Conservation (phyloP, 2,329 filamentous ascomycete species). For the Ophiostoma australiae region DNA sequence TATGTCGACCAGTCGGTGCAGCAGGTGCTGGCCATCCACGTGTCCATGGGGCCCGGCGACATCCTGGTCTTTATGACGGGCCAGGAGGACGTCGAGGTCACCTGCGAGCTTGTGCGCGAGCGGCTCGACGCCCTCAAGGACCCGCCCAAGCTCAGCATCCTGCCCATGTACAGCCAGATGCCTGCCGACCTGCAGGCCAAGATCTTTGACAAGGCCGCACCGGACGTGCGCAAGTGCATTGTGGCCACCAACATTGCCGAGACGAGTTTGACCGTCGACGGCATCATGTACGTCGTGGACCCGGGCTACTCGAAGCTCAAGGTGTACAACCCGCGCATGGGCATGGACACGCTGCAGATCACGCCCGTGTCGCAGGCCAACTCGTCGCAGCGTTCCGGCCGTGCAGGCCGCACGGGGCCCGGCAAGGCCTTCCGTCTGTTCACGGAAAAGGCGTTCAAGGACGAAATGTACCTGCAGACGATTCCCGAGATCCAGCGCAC, state of each 20-base stretch:
- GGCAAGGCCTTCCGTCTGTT: slow-evolving; percentile 93
- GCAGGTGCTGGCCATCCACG: slow-evolving; percentile 90
- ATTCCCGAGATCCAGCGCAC: slow-evolving; percentile 98
- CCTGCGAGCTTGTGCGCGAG: slow-evolving; percentile 87
- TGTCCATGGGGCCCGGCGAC: slow-evolving; percentile 87
- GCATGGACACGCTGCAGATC: slow-evolving; percentile 97
- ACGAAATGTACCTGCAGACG: slow-evolving; percentile 93
- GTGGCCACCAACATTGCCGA: slow-evolving; percentile 98
- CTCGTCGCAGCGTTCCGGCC: slow-evolving; percentile 84
- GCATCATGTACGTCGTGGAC: slow-evolving; percentile 99
- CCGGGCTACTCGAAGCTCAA: slow-evolving; percentile 95
- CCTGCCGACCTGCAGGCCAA: slow-evolving; percentile 95
- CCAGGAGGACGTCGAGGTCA: slow-evolving; percentile 96
- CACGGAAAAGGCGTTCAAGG: slow-evolving; percentile 90
- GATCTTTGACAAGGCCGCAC: slow-evolving; percentile 87
- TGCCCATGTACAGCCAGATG: slow-evolving; percentile 99
- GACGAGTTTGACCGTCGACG: slow-evolving; percentile 94
- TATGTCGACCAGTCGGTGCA: slow-evolving; percentile 97
- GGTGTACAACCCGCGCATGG: slow-evolving; percentile 98
- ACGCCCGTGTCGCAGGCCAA: slow-evolving; percentile 98
- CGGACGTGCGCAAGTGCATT: slow-evolving; percentile 92
- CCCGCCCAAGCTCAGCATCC: slow-evolving; percentile 85
- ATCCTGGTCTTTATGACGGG: slow-evolving; percentile 99
- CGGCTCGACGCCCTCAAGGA: slow-evolving; percentile 85
- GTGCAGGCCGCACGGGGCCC: slow-evolving; percentile 88